These are phyloP conservation scores for Zizania palustris DNA, from an alignment of 202 grass and related monocot species.

Conservation along the genomic window DNA sequence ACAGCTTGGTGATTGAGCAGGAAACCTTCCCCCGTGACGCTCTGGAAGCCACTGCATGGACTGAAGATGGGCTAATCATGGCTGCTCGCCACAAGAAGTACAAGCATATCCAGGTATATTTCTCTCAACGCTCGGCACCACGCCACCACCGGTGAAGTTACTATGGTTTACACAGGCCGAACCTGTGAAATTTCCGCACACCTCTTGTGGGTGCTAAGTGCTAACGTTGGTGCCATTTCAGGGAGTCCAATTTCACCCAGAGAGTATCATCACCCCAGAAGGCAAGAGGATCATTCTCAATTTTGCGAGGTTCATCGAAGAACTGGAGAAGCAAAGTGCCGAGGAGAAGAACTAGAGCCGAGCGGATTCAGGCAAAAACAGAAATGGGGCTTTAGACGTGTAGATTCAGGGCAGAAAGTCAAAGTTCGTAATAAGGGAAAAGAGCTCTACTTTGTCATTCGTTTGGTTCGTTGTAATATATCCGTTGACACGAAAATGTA, in stretches of 20 bases:
- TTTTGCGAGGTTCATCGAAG: constrained; percentile 65
- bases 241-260: constrained; percentile 96
- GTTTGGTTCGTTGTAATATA: constrained; percentile 45
- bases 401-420: not conserved
- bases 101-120: constrained; percentile 76
- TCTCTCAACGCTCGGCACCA: not conserved
- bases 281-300: constrained; percentile 82
- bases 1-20: constrained; percentile 90
- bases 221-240: constrained; percentile 36
- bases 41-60: constrained; percentile 85
- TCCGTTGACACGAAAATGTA: no score
- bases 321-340: constrained; percentile 50
- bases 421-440: constrained; percentile 4
- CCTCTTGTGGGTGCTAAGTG: not conserved
- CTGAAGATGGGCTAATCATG: constrained; percentile 88
- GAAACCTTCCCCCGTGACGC: constrained; percentile 79
- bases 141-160: no score
- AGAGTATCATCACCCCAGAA: constrained; percentile 90
- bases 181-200: no score
- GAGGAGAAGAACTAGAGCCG: constrained; percentile 22
- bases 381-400: not conserved
- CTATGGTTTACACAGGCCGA: no score
- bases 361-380: constrained; percentile 16
- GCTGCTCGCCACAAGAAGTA: constrained; percentile 78
- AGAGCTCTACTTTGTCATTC: not conserved